Percentiles rank a stretch among this genome's conserved stretches.
These are phyloP conservation scores for Dendrobium catenatum DNA, from an alignment of 106 monocot genomes.

Conservation along the genomic window DNA sequence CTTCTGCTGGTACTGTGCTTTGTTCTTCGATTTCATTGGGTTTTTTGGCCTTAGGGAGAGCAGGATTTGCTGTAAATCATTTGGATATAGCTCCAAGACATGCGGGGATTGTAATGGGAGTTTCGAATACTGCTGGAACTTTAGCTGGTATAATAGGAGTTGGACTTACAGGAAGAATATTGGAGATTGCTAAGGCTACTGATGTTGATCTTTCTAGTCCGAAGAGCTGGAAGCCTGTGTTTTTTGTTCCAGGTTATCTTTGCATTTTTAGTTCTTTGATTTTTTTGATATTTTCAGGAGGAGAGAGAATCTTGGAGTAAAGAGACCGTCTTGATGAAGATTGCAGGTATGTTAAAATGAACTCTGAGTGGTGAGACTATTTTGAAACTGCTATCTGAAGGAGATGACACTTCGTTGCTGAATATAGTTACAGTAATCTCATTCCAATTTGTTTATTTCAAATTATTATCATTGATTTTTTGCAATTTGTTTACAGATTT, in stretches of 20 bases:
- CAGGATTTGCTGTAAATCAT: constrained; percentile 94
- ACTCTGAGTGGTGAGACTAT: neutral
- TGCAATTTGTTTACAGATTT: too few species aligned
- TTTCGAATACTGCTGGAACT: constrained; percentile 91
- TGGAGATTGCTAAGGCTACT: constrained; percentile 51
- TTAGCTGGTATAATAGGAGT: constrained; percentile 89
- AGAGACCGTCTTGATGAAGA: neutral
- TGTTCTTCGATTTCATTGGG: constrained; percentile 82
- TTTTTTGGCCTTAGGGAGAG: constrained; percentile 86
- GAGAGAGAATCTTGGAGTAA: constrained; percentile 70
- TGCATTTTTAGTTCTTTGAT: constrained; percentile 81
- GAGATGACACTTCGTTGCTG: too few species aligned
- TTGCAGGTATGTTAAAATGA: neutral
- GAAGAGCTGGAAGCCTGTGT: constrained; percentile 76
- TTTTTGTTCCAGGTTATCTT: constrained; percentile 70
- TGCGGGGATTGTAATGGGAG: constrained; percentile 94
- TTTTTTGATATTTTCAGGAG: constrained; percentile 67
- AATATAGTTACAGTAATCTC: too few species aligned
- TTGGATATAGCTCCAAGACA: constrained; percentile 87
- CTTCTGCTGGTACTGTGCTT: constrained; percentile 45
- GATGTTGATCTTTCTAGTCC: constrained; percentile 51
- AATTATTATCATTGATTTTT: too few species aligned
- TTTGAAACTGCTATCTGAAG: too few species aligned
- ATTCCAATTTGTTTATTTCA: too few species aligned
- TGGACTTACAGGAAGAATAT: constrained; percentile 71